phyloP scores from a whole-genome alignment of 805 yeast genomes.

The Candida namnaoensis region DNA sequence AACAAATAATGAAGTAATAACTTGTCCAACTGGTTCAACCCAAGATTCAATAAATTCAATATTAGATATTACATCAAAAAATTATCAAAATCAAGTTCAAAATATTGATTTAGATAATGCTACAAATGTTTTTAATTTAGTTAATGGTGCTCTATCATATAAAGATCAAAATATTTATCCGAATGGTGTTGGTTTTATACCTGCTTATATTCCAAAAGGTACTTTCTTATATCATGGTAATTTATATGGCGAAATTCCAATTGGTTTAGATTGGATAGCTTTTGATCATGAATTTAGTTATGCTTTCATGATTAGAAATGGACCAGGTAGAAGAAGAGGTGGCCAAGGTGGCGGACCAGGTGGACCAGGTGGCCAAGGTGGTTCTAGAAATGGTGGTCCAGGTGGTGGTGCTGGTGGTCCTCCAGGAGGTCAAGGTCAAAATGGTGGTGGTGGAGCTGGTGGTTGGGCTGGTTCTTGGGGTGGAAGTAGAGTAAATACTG shows the following conservation, averaged over 20 bases:
- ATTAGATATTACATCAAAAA: constrained; percentile 8
- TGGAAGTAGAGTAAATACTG: background rate
- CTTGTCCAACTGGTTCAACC: too few species aligned
- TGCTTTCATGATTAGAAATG: constrained; percentile 28
- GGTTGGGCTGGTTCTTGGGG: background rate
- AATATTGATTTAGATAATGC: constrained; percentile 39
- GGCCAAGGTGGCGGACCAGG: constrained; percentile 2
- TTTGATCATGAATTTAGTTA: constrained; percentile 56
- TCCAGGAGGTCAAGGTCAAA: constrained; percentile 17
- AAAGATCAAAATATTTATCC: constrained; percentile 45
- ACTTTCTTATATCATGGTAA: constrained; percentile 51
- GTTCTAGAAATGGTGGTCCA: background rate
- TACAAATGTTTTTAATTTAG: constrained; percentile 44
- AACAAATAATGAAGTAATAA: too few species aligned
- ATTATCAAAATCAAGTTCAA: constrained; percentile 14
- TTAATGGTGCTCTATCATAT: constrained; percentile 43
- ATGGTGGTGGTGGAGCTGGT: constrained; percentile 1
- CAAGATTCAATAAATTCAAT: background rate
- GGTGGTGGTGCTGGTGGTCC: background rate
- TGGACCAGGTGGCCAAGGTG: background rate
- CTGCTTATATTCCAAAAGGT: constrained; percentile 53
- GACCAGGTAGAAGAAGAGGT: constrained; percentile 6
- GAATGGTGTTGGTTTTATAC: constrained; percentile 47
- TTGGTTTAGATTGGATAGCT: constrained; percentile 52
- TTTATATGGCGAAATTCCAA: constrained; percentile 29